Base-by-base conservation (phyloP, 129 eudicot genomes). In the Logfia minima region DNA sequence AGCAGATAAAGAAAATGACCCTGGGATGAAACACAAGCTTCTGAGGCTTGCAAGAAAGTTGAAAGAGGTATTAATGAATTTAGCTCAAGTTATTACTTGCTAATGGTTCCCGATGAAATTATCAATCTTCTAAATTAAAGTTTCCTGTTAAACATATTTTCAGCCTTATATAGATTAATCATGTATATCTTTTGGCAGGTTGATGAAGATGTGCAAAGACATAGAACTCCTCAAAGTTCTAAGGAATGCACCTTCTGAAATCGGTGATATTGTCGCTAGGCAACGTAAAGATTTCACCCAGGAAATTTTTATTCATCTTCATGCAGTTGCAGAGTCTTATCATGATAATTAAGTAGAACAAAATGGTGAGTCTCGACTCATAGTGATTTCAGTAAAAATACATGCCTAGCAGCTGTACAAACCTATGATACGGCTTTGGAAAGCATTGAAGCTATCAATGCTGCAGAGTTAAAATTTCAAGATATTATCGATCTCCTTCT, bases 271-370 rank as follows among this genome's bases (percentile, higher is more conserved):
- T 81, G 92, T 95, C 5, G 84, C 90, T 28, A 86, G 84, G 80
- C 87, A 96, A 23, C 99, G 99, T 28, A 95, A 91, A 84, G 97
- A 95, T 83, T 95, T 95, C 79, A 95, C 97, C 1, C 81, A 83
- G 14, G 99, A 95, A 35, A 91, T 95, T 55, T 95, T 95, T 80
- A 81, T 70, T 66, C 99, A 95, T 91, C 78, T 95, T 74, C 82
- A 80, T 41, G 85, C 90, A 29, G 96, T 91, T 72, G 97, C 96
- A 61, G 88, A 86, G 66, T 95, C 99, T 48, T 95, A 91, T 81
- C 82, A 87, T 75, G 97, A 91, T 58, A 70, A 95, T 75, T 92
- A 92, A 65, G 75, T 69, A 28, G 92, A 91, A 84, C 92, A 89
- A 88, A 84, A 85, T 83, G 96, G 99, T 95, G 78, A 91, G 86